phyloP scores from a whole-genome alignment of 2,329 filamentous ascomycete species.

The Pyricularia grisea region DNA sequence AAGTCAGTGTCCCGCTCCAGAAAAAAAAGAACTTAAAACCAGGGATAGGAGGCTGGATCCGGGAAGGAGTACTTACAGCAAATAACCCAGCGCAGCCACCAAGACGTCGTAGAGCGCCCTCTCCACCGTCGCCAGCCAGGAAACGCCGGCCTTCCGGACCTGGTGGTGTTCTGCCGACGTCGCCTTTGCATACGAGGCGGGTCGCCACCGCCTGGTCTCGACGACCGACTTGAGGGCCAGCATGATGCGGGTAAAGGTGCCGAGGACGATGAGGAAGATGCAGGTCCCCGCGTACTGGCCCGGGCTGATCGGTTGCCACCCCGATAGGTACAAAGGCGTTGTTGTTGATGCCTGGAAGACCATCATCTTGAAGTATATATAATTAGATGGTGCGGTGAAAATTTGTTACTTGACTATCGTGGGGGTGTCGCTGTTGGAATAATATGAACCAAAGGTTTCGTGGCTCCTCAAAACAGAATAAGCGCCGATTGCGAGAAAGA shows the following conservation, averaged over 20 bases:
- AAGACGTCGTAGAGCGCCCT: constrained; percentile 40
- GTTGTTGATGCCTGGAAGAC: constrained; percentile 44
- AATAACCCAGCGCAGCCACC: constrained; percentile 53
- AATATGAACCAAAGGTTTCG: background rate
- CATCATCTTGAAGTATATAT: background rate
- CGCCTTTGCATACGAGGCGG: background rate
- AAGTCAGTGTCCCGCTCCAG: background rate
- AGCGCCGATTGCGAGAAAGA: background rate
- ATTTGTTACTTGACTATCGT: background rate
- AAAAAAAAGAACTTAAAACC: no score
- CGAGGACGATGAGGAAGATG: constrained; percentile 60
- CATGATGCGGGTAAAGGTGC: constrained; percentile 45
- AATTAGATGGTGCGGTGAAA: background rate
- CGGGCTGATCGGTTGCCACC: constrained; percentile 50
- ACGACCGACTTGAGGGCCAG: constrained; percentile 49
- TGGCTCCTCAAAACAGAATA: background rate
- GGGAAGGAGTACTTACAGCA: constrained; percentile 40
- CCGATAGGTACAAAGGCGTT: constrained; percentile 52
- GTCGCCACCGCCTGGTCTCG: constrained; percentile 36
- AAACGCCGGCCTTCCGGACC: background rate
- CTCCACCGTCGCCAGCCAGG: background rate
- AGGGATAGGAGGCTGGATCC: background rate
- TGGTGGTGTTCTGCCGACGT: background rate
- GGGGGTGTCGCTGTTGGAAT: background rate
- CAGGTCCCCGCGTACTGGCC: constrained; percentile 60